Evolutionary conservation across 176 grass and related monocot genomes (phyloP).

Genomic region (Raddia distichophylla): DNA sequence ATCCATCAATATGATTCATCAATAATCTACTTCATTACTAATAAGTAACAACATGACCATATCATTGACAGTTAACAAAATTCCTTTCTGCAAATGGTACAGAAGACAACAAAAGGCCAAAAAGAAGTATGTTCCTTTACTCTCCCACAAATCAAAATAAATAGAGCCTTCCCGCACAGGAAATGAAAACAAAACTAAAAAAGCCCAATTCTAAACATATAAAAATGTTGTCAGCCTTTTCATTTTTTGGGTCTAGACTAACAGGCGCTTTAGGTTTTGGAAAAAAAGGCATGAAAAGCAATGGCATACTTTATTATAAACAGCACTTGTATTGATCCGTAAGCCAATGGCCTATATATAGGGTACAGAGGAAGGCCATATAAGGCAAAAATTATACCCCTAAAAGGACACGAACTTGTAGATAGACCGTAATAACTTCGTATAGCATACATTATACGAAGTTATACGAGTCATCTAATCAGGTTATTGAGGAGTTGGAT

Average conservation of each 20-base stretch:
- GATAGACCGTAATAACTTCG: no score
- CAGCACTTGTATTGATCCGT: no score
- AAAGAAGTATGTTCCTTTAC: not conserved
- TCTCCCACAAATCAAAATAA: not conserved
- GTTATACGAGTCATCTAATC: no score
- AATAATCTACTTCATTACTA: not conserved
- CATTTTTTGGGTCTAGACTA: not conserved
- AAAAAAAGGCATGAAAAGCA: not conserved
- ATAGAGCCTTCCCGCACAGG: not conserved
- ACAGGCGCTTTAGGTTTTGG: slow-evolving; percentile 7
- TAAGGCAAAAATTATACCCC: no score
- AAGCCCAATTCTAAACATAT: not conserved
- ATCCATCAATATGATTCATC: not conserved
- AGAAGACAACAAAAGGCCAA: slow-evolving; percentile 1
- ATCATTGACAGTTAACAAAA: not conserved
- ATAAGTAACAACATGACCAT: not conserved
- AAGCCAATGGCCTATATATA: no score
- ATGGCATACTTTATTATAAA: no score
- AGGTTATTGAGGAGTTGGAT: no score
- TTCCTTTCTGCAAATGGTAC: slow-evolving; percentile 28
- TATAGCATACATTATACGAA: no score
- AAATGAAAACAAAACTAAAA: slow-evolving; percentile 16
- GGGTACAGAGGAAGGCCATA: no score
- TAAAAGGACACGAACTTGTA: no score
- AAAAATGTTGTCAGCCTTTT: not conserved